Evolutionary conservation across 1,284 basidiomycete genomes (phyloP), one percentile per base, ranked within the genome.

Genomic region (Malassezia arunalokei): DNA sequence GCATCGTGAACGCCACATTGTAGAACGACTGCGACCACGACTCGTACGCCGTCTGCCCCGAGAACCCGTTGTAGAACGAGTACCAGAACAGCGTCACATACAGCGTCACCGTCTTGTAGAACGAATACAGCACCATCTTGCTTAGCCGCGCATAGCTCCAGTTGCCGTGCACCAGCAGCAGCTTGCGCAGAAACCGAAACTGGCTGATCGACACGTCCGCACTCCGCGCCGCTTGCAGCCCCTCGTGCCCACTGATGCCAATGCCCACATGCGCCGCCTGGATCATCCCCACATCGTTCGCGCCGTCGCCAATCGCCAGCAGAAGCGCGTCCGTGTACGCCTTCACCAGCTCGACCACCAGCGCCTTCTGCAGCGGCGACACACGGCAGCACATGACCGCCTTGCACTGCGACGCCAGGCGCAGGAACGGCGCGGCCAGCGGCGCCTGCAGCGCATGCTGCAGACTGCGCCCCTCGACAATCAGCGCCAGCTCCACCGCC

Each of bases 71-170:
- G 46, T 73, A 68, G 55, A 73, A 71, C n/a, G 94, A 95, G 75
- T 84, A 98, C 92, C 90, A 95, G 74, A 95, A 95, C 59, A 91
- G 85, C 39, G 90, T 95, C 84, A 96, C 87, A 74, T 96, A 96
- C 17, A 98, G 79, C 39, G 86, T 86, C 58, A 96, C 95, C 75
- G 98, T 98, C 77, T 76, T 76, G 71, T 76, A 76, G 63, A 76
- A 76, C 20, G 49, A 70, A 60, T 71, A 66, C 14, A 99, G 78
- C 68, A 99, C 90, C 58, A 98, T 81, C 73, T 95, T 98, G 29
- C 88, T 91, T 57, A 98, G 73, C 20, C 94, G 80, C 57, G 88
- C 84, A 74, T 99, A 98, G 75, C 88, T 94, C 94, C 94, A 99
- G 3, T 90, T 85, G 5, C 94, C 94, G 72, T 99, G 94, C 2